phyloP scores from a whole-genome alignment of 164 flowering plant genomes.

The Umbilicus rupestris region DNA sequence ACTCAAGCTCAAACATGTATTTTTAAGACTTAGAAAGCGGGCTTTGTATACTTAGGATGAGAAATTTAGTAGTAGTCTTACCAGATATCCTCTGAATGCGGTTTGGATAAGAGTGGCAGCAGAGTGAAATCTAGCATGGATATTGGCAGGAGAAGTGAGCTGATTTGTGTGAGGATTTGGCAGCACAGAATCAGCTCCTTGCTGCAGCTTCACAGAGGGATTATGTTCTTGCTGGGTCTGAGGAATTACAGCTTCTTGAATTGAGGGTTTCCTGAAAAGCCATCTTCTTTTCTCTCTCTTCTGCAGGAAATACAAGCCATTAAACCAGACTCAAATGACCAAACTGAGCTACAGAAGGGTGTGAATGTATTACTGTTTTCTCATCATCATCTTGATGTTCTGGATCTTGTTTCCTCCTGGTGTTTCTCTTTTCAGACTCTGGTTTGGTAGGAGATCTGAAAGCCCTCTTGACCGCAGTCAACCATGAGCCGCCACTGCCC shows the following conservation, averaged over 20 bases:
- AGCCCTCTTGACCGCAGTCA: conserved; percentile 51
- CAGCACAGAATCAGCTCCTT: conserved; percentile 30
- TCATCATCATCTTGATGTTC: conserved; percentile 33
- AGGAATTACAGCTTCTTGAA: conserved; percentile 18
- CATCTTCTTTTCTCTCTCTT: conserved; percentile 54
- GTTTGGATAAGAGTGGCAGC: conserved; percentile 48
- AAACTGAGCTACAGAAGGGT: not conserved
- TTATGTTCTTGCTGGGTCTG: conserved; percentile 13
- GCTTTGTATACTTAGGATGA: no score
- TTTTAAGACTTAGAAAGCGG: no score
- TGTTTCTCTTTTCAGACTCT: conserved; percentile 17
- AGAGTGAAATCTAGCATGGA: conserved; percentile 19
- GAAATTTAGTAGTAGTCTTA: no score
- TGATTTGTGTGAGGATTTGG: conserved; percentile 32
- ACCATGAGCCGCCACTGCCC: conserved; percentile 35
- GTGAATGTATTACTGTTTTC: conserved; percentile 28
- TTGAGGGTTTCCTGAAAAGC: conserved; percentile 34
- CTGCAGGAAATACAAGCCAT: conserved; percentile 25
- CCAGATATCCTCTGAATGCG: conserved; percentile 56
- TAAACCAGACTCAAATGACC: not conserved
- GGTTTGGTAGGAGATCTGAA: conserved; percentile 47
- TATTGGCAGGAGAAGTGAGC: conserved; percentile 28
- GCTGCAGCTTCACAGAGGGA: conserved; percentile 15
- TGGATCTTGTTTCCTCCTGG: conserved; percentile 21
- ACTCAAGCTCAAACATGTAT: not conserved